Conservation (phyloP, 208 protist genomes). For the Trichomonas tenax region DNA sequence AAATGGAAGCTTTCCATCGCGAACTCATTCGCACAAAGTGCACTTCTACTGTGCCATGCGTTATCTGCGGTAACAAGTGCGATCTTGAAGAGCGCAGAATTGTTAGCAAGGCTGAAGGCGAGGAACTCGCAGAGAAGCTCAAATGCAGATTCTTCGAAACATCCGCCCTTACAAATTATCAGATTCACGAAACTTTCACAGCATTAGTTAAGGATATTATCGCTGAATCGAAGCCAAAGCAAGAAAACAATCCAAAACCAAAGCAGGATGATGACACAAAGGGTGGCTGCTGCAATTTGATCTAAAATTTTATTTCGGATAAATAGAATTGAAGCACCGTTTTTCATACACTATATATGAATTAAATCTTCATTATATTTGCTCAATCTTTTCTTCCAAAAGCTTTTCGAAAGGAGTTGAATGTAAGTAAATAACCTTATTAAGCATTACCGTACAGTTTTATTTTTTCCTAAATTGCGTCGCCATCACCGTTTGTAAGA, state of each 20-base stretch:
- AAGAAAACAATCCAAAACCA: background rate
- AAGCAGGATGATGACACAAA: background rate
- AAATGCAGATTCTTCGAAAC: conserved; percentile 44
- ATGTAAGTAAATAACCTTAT: too few species aligned
- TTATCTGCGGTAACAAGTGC: conserved; percentile 51
- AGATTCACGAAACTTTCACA: conserved; percentile 50
- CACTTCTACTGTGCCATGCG: conserved; percentile 5
- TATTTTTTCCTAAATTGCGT: too few species aligned
- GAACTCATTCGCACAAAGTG: conserved; percentile 35
- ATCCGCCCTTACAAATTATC: conserved; percentile 47
- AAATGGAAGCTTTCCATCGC: conserved; percentile 29
- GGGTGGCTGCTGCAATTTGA: background rate
- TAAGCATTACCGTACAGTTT: too few species aligned
- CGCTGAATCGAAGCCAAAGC: background rate
- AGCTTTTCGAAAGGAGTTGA: background rate
- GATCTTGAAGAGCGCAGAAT: conserved; percentile 45
- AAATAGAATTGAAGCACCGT: background rate
- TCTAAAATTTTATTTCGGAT: background rate
- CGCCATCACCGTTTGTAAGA: too few species aligned
- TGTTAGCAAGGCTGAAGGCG: conserved; percentile 44
- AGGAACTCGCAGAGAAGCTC: conserved; percentile 40
- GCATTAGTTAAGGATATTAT: conserved; percentile 48
- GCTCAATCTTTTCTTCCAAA: background rate
- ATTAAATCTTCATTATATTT: background rate
- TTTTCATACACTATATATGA: background rate